Conservation (phyloP, 345 rosid genomes). For the Capsella bursapastoris region DNA sequence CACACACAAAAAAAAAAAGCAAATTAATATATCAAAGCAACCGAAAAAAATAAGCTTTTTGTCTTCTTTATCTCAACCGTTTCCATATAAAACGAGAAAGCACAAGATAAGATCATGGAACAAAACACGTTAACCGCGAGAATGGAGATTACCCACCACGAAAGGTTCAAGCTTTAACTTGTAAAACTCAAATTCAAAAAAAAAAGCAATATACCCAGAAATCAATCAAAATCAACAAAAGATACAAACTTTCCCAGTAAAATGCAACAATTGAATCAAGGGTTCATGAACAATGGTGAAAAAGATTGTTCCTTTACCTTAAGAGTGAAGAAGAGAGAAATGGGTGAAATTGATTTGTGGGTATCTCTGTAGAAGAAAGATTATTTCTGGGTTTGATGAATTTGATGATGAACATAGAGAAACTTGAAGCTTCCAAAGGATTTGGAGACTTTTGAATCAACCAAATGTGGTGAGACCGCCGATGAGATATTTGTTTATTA, state of each 20-base stretch:
- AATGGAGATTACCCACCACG: conserved; percentile 23
- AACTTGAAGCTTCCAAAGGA: conserved; percentile 13
- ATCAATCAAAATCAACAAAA: neutral
- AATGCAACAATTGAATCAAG: neutral
- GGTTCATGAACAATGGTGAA: neutral
- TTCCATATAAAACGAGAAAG: conserved; percentile 14
- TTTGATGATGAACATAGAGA: neutral
- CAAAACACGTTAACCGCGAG: conserved; percentile 29
- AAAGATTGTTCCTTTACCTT: conserved; percentile 8
- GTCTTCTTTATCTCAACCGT: neutral
- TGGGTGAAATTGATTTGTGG: neutral
- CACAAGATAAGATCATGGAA: neutral
- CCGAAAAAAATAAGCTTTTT: neutral
- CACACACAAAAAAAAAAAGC: neutral
- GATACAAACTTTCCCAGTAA: neutral
- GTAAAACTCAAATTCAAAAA: conserved; percentile 11
- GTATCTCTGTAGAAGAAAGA: neutral
- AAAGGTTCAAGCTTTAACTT: conserved; percentile 35
- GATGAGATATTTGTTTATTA: neutral
- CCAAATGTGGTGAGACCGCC: conserved; percentile 24
- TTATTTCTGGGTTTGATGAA: neutral
- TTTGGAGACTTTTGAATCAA: conserved; percentile 22
- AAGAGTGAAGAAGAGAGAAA: neutral
- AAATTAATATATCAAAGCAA: neutral
- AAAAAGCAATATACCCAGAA: neutral